Evolutionary conservation across 345 rosid species (phyloP).

Genomic region (Eucalyptus lansdowneana): DNA sequence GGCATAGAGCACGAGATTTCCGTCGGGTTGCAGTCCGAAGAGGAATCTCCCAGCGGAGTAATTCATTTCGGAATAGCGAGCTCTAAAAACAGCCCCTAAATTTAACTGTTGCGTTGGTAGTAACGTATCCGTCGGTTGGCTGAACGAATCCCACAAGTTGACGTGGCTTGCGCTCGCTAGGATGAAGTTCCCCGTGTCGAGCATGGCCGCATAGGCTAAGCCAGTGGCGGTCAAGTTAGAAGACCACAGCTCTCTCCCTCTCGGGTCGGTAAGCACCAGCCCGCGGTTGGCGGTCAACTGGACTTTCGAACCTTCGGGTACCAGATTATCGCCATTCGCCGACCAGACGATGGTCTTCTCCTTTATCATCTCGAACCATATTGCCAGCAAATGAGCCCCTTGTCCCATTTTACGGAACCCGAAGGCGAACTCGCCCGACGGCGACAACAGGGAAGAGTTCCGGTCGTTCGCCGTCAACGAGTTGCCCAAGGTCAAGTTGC

Average conservation of each 20-base stretch:
- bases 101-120: not conserved
- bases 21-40: not conserved
- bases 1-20: not conserved
- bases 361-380: not conserved
- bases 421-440: not conserved
- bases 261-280: not conserved
- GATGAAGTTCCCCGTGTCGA: not conserved
- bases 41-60: not conserved
- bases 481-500: not conserved
- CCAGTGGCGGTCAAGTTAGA: not conserved
- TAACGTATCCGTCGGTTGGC: not conserved
- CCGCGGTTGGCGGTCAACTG: not conserved
- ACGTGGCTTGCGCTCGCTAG: not conserved
- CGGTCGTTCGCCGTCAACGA: too few relatives aligned
- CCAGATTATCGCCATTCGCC: not conserved
- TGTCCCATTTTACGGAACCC: not conserved
- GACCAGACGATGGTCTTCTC: not conserved
- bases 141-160: not conserved
- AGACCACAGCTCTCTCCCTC: not conserved
- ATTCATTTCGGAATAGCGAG: not conserved
- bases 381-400: not conserved
- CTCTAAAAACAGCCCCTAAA: not conserved
- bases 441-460: rapidly evolving
- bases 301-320: not conserved
- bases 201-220: not conserved